Conservation (phyloP, 2,329 filamentous ascomycete genomes). For the Trichoderma afroharzianum region DNA sequence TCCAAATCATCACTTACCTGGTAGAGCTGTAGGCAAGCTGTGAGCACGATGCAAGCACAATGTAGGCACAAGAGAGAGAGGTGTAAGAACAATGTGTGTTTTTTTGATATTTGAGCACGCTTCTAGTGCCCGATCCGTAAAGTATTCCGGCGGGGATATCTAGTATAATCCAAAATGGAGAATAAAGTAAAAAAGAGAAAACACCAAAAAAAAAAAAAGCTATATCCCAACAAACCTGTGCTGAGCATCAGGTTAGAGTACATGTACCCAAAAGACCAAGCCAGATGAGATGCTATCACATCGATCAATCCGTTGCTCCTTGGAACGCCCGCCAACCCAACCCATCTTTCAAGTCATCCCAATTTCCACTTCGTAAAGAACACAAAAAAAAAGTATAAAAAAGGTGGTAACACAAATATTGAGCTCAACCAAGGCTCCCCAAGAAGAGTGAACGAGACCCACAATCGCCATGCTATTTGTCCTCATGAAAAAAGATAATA, state of each 20-base stretch:
- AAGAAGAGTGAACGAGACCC: constrained; percentile 11
- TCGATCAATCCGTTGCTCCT: constrained; percentile 16
- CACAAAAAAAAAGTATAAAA: neutral
- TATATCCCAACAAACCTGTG: constrained; percentile 15
- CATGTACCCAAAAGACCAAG: constrained; percentile 7
- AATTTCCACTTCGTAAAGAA: neutral
- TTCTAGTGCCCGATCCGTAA: constrained; percentile 9
- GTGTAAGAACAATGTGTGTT: neutral
- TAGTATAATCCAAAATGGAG: constrained; percentile 10
- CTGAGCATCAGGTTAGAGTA: constrained; percentile 2
- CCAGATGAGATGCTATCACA: constrained; percentile 14
- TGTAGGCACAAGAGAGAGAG: neutral
- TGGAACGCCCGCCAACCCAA: constrained; percentile 16
- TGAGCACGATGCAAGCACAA: neutral
- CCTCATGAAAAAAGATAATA: neutral
- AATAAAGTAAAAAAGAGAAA: neutral
- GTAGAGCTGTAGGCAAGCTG: neutral
- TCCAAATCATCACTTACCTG: neutral
- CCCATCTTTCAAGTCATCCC: constrained; percentile 14
- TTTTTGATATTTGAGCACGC: constrained; percentile 3
- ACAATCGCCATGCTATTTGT: constrained; percentile 18
- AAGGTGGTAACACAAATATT: constrained; percentile 16
- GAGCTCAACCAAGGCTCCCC: constrained; percentile 13
- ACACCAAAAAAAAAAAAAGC: neutral
- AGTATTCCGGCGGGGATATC: constrained; percentile 16